Percentiles rank a stretch among this genome's conserved stretches.
These are phyloP conservation scores for Phragmites australis DNA, from an alignment of 176 grass and related monocot genomes.

Conservation along the genomic window DNA sequence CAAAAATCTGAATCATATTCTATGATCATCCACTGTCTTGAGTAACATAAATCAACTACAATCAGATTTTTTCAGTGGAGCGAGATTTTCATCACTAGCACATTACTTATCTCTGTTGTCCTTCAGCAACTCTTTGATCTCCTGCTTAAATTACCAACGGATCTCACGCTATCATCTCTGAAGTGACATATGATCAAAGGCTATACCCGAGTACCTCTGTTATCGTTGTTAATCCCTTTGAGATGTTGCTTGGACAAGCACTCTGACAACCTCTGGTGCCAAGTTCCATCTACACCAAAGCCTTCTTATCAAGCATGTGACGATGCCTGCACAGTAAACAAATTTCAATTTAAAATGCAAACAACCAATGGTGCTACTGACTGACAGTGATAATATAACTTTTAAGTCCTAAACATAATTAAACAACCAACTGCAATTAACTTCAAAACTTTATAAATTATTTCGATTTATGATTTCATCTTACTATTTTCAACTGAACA, in stretches of 20 bases:
- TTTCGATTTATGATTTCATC: background rate
- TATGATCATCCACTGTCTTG: background rate
- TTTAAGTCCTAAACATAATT: background rate
- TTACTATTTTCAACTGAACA: background rate
- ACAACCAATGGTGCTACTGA: background rate
- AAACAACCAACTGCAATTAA: background rate
- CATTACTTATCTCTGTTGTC: background rate
- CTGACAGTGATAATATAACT: background rate
- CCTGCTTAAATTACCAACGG: background rate
- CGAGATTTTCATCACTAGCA: background rate
- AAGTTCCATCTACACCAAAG: constrained; percentile 3
- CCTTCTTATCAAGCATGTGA: constrained; percentile 6
- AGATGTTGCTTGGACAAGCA: background rate
- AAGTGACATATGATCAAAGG: background rate
- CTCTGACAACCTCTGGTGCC: background rate
- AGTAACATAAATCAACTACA: background rate
- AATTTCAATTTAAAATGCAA: background rate
- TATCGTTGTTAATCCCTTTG: background rate
- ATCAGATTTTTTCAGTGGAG: background rate
- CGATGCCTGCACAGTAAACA: background rate
- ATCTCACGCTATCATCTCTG: background rate
- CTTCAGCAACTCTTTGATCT: background rate
- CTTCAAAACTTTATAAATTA: background rate
- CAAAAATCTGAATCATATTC: constrained; percentile 11
- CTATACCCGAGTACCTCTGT: background rate